Conservation (phyloP, 306 rosid species). For the Quercus berberidifolia region DNA sequence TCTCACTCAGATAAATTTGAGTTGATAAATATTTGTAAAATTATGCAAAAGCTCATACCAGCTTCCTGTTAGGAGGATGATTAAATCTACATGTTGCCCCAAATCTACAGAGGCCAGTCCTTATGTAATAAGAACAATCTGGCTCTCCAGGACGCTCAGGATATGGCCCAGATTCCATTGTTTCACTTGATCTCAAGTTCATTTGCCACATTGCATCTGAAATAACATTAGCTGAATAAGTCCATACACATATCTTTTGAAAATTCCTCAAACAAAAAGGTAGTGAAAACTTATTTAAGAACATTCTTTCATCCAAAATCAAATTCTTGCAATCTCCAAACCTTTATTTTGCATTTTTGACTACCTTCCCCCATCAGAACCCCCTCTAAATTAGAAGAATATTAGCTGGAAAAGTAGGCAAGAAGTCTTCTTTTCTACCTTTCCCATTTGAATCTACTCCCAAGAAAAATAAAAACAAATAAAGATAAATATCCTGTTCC, state of each 20-base stretch:
- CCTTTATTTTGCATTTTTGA: not conserved
- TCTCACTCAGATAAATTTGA: conserved; percentile 1
- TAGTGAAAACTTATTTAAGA: conserved; percentile 5
- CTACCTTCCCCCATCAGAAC: not conserved
- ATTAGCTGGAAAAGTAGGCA: not conserved
- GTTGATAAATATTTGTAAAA: conserved; percentile 8
- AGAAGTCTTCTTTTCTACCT: not conserved
- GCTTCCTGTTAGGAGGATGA: conserved; percentile 93
- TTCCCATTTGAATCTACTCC: not conserved
- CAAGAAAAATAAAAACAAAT: not conserved
- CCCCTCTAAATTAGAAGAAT: not conserved
- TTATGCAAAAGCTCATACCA: conserved; percentile 55
- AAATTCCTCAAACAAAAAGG: conserved; percentile 2
- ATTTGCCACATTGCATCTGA: conserved; percentile 96
- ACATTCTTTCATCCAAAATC: conserved; percentile 9
- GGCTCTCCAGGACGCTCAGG: conserved; percentile 95
- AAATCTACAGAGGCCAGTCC: conserved; percentile 96
- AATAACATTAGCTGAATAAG: conserved; percentile 27
- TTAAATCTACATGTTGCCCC: conserved; percentile 95
- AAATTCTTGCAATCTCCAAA: not conserved
- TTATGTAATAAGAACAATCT: conserved; percentile 92
- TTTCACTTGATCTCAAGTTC: conserved; percentile 82
- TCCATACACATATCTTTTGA: conserved; percentile 12
- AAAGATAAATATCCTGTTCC: not conserved
- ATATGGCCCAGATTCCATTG: conserved; percentile 83